phyloP scores from a whole-genome alignment of 176 grass and related monocot species.

The maize (Zea mays) region Zm-B73-REFERENCE-NAM-5.0 NC_050100.1:210351001-210351500 shows the following conservation, averaged over 20 bases:
- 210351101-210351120: slow-evolving; percentile 42
- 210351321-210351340: slow-evolving; percentile 59
- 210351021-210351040: neutral
- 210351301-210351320: slow-evolving; percentile 57
- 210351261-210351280: slow-evolving; percentile 54
- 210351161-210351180: slow-evolving; percentile 24
- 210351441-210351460: slow-evolving; percentile 54
- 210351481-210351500: slow-evolving; percentile 62
- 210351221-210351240: slow-evolving; percentile 12
- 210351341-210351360: slow-evolving; percentile 79
- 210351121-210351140: slow-evolving; percentile 48
- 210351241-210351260: slow-evolving; percentile 77
- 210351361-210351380: slow-evolving; percentile 81
- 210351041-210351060: slow-evolving; percentile 17
- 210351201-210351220: neutral
- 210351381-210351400: slow-evolving; percentile 52
- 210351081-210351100: slow-evolving; percentile 41
- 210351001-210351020: slow-evolving; percentile 22
- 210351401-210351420: slow-evolving; percentile 40
- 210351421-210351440: slow-evolving; percentile 61
- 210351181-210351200: slow-evolving; percentile 11
- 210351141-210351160: slow-evolving; percentile 52
- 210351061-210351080: slow-evolving; percentile 35
- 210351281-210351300: slow-evolving; percentile 37
- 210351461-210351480: slow-evolving; percentile 73